These are phyloP conservation scores for Neurospora crassa DNA, from an alignment of 2,329 filamentous ascomycete genomes.

Conservation along the genomic window DNA sequence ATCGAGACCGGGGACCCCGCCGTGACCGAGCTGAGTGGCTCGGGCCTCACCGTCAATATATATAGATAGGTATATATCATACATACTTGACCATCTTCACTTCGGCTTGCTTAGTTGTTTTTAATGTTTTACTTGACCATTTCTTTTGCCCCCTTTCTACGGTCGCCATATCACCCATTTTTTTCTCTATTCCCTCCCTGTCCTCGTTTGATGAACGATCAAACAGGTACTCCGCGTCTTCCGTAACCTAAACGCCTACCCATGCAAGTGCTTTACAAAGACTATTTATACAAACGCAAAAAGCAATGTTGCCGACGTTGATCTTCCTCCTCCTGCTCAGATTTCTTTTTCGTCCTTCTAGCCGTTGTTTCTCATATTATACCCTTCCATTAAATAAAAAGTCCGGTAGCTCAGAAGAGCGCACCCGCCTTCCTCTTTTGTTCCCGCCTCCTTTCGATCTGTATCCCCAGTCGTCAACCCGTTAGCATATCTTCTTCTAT, in stretches of 20 bases:
- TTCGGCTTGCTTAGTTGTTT: not conserved
- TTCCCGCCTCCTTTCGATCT: constrained; percentile 22
- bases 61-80: no score
- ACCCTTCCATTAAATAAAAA: not conserved
- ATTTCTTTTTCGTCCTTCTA: not conserved
- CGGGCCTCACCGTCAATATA: not conserved
- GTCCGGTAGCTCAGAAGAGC: constrained; percentile 7
- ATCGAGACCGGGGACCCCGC: not conserved
- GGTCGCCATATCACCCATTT: not conserved
- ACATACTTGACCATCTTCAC: not conserved
- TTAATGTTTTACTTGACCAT: not conserved
- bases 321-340: not conserved
- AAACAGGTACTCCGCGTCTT: not conserved
- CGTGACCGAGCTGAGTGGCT: not conserved
- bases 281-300: not conserved
- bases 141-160: not conserved
- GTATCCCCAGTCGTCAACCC: not conserved
- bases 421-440: constrained; percentile 18
- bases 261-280: not conserved
- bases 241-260: not conserved
- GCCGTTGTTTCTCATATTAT: not conserved
- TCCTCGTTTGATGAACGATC: not conserved
- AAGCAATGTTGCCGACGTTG: not conserved
- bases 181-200: not conserved
- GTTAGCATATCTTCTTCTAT: not conserved